Percentiles rank a stretch among this genome's conserved stretches.
These are phyloP conservation scores for Tolypocladium cylindrosporum DNA, from an alignment of 2,329 filamentous ascomycete genomes.

Conservation along the genomic window DNA sequence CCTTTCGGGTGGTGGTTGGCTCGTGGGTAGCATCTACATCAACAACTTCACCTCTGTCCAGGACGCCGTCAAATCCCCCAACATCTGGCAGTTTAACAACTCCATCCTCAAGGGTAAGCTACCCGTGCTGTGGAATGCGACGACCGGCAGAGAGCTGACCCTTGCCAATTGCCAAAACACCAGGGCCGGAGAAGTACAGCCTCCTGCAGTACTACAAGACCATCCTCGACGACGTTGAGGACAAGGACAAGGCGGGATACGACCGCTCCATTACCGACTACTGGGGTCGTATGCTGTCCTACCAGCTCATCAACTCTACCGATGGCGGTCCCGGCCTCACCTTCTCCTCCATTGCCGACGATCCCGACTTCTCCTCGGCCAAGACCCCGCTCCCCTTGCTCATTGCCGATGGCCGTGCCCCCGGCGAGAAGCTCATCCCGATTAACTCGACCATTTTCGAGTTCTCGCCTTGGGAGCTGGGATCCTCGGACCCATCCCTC, in stretches of 20 bases:
- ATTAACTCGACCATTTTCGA: conserved; percentile 55
- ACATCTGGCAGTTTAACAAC: conserved; percentile 30
- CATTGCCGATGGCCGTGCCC: conserved; percentile 36
- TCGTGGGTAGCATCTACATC: conserved; percentile 69
- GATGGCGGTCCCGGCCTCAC: conserved; percentile 69
- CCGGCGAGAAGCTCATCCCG: conserved; percentile 30
- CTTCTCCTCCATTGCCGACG: conserved; percentile 57
- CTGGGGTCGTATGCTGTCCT: conserved; percentile 79
- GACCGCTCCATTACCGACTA: conserved; percentile 72
- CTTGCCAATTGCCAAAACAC: background rate
- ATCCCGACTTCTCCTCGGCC: conserved; percentile 30
- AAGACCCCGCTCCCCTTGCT: conserved; percentile 39
- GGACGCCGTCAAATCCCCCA: conserved; percentile 21
- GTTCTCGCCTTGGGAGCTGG: conserved; percentile 57
- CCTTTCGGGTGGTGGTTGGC: conserved; percentile 75
- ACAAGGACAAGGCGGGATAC: conserved; percentile 30
- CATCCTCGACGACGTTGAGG: conserved; percentile 22
- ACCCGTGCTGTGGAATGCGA: background rate
- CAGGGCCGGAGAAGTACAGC: conserved; percentile 25
- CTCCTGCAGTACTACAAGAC: conserved; percentile 28
- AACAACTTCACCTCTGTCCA: conserved; percentile 71
- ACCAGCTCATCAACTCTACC: conserved; percentile 69
- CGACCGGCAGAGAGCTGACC: background rate
- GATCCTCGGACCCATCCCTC: conserved; percentile 50
- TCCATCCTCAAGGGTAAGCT: conserved; percentile 27